Conservation (phyloP, 2,329 filamentous ascomycete genomes). For the Onygena corvina region DNA sequence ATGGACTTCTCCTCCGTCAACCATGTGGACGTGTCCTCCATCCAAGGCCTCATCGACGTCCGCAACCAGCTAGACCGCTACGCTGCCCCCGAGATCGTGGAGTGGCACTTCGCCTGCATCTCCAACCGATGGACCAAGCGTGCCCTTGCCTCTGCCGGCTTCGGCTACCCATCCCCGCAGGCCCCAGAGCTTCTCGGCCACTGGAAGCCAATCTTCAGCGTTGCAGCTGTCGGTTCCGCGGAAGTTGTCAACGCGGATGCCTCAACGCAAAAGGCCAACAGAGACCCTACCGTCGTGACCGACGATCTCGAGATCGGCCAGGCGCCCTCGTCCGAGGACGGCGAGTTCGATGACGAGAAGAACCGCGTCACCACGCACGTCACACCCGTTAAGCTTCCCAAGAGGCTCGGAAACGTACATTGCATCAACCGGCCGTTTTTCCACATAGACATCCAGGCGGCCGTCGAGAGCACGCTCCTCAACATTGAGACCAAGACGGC, state of each 20-base stretch:
- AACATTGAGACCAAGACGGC: conserved; percentile 10
- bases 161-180: conserved; percentile 33
- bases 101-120: conserved; percentile 41
- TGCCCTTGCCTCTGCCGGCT: conserved; percentile 44
- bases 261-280: neutral
- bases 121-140: conserved; percentile 46
- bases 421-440: conserved; percentile 13
- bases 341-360: conserved; percentile 6
- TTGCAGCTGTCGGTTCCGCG: conserved; percentile 7
- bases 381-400: neutral
- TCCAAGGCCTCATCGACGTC: conserved; percentile 45
- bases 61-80: conserved; percentile 44
- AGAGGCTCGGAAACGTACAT: conserved; percentile 10
- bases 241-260: conserved; percentile 6
- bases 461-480: conserved; percentile 12
- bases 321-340: neutral
- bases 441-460: conserved; percentile 12
- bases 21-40: conserved; percentile 44
- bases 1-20: conserved; percentile 47
- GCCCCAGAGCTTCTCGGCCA: conserved; percentile 10
- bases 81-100: conserved; percentile 29
- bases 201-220: conserved; percentile 14
- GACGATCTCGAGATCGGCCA: conserved; percentile 3
- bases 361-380: neutral
- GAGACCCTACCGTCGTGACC: neutral